Conservation (phyloP, 2,329 filamentous ascomycete genomes). For the Phialophora macrospora region DNA sequence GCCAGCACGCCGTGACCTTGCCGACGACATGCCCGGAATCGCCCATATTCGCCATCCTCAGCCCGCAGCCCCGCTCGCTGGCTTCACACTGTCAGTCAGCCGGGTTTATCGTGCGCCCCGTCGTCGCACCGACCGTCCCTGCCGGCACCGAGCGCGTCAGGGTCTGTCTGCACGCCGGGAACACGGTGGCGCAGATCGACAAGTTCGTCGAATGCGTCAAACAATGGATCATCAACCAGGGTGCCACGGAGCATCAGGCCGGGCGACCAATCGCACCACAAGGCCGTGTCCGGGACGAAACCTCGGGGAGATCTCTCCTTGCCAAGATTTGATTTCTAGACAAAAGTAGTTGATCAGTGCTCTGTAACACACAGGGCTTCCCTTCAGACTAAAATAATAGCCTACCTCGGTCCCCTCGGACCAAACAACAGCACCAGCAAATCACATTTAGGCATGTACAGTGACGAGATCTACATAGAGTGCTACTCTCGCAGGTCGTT, state of each 20-base stretch:
- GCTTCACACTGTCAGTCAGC: conserved; percentile 64
- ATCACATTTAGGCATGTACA: too few species aligned
- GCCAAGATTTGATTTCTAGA: conserved; percentile 18
- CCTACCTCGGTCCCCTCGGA: too few species aligned
- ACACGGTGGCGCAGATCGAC: conserved; percentile 63
- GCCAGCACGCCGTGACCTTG: conserved; percentile 32
- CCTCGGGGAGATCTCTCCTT: conserved; percentile 5
- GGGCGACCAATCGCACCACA: background rate
- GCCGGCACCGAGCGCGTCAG: conserved; percentile 66
- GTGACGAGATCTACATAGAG: too few species aligned
- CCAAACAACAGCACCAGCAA: too few species aligned
- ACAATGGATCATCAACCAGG: conserved; percentile 51
- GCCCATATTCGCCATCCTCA: conserved; percentile 69
- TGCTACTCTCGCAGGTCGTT: too few species aligned
- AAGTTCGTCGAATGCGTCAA: conserved; percentile 56
- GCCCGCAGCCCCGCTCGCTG: conserved; percentile 61
- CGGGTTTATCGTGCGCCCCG: conserved; percentile 66
- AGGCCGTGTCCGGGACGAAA: background rate
- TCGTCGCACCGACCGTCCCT: conserved; percentile 72
- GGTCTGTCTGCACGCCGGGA: conserved; percentile 71
- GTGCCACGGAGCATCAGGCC: background rate
- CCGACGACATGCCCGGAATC: conserved; percentile 53
- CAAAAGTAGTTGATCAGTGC: too few species aligned
- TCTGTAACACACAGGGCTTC: background rate
- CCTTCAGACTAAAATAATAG: too few species aligned